Evolutionary conservation across 1,284 basidiomycete species (phyloP).

Genomic region (Stygiomarasmius scandens): DNA sequence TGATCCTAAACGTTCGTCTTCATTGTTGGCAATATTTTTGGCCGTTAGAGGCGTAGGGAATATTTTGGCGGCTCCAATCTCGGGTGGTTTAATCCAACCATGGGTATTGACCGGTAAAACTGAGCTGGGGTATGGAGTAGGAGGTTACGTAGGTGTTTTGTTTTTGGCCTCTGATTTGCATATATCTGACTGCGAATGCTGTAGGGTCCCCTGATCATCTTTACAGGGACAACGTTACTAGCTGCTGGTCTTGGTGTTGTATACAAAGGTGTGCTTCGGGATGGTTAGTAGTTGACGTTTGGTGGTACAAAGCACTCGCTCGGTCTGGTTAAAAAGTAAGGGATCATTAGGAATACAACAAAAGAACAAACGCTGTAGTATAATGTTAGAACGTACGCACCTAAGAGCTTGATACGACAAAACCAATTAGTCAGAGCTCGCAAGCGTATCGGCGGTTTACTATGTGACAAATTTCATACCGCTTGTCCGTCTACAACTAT

Average conservation of each 20-base stretch:
- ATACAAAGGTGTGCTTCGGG: neutral
- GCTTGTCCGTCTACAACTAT: too few species aligned
- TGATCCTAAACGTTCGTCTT: neutral
- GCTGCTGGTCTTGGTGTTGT: neutral
- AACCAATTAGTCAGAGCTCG: too few species aligned
- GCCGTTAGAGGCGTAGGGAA: constrained; percentile 11
- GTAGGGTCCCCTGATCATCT: constrained; percentile 7
- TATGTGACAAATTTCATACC: too few species aligned
- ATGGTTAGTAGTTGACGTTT: too few species aligned
- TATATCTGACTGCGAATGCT: neutral
- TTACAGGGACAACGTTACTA: constrained; percentile 3
- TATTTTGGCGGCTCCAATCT: constrained; percentile 12
- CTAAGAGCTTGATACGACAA: too few species aligned
- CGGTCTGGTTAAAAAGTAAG: too few species aligned
- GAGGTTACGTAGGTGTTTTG: constrained; percentile 9
- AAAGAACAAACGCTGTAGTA: too few species aligned
- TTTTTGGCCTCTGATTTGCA: neutral
- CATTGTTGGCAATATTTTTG: constrained; percentile 9
- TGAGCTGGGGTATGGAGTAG: constrained; percentile 5
- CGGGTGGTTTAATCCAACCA: constrained; percentile 1
- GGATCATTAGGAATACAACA: too few species aligned
- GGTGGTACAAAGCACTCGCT: too few species aligned
- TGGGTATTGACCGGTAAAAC: constrained; percentile 6
- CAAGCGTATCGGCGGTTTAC: too few species aligned
- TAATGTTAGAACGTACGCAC: too few species aligned